Evolutionary conservation across 305 asterid species (phyloP), one percentile per base, ranked within the genome.

Genomic region (Lippia alba): DNA sequence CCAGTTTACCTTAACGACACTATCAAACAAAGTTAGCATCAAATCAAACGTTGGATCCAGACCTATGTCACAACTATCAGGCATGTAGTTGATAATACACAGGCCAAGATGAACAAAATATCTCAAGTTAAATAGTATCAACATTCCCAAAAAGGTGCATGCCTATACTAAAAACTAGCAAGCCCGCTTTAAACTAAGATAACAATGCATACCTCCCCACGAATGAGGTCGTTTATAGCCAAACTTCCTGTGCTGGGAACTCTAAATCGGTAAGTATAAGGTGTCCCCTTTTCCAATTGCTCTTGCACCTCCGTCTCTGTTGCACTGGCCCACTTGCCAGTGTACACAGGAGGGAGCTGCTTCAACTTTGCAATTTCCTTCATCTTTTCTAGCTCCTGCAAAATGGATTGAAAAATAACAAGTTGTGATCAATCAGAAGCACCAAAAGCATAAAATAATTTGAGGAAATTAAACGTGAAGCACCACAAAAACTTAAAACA

Each of bases 271-370:
- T 85, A 94, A 46, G 99, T 94, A 64, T 78, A 84, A 12, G 97
- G 93, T n/a, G 92, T 91, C 74, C 96, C 96, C 80, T 81, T 91
- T 67, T 75, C 85, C 81, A 91, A 71, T 87, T 91, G 94, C 61
- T 76, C 86, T 69, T 85, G 80, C 76, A 91, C 93, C 80, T 94
- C 90, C 64, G 46, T 56, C 46, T 83, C 87, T 51, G 90, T 84
- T 59, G 97, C 97, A 72, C 69, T 83, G 67, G 92, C 91, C 99
- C 99, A 94, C 85, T 81, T 89, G 63, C 99, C 97, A 6, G 88
- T 79, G 82, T 94, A 91, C 62, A 91, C 85, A 2, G 99, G 97
- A 74, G 97, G 97, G 67, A 89, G 81, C 76, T 91, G 89, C 79
- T 94, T 91, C 76, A 82, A 76, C 69, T 89, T 91, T 16, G 99